A percentile compares a stretch with the other conserved stretches of the same genome.
phyloP scores from a whole-genome alignment of 179 eudicot genomes.

The Vitellaria paradoxa region DNA sequence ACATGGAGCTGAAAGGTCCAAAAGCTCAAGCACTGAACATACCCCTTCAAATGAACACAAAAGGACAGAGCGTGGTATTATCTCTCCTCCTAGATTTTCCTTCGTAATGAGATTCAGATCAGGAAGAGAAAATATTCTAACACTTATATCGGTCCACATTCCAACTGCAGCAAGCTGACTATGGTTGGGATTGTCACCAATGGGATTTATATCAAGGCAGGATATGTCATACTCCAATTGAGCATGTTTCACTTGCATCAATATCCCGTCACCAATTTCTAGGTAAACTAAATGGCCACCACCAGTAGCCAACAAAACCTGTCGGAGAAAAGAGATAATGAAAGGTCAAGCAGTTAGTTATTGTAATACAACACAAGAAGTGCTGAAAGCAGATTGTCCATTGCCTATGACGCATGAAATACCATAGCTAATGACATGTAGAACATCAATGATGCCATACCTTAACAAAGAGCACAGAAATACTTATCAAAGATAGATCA shows the following conservation, averaged over 20 bases:
- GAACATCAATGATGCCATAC: not conserved
- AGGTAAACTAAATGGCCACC: constrained; percentile 94
- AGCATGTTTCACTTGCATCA: constrained; percentile 71
- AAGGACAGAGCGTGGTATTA: constrained; percentile 97
- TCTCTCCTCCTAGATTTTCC: constrained; percentile 95
- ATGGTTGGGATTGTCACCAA: constrained; percentile 67
- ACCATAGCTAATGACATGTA: not conserved
- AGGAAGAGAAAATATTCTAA: constrained; percentile 82
- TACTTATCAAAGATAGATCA: too few species aligned
- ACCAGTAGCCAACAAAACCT: constrained; percentile 94
- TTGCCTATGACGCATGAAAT: too few species aligned
- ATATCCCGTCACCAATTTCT: constrained; percentile 85
- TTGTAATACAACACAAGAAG: not conserved
- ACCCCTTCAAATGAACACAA: constrained; percentile 98
- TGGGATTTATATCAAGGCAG: constrained; percentile 94
- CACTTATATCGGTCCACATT: constrained; percentile 99
- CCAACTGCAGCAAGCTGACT: constrained; percentile 99
- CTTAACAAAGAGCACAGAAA: not conserved
- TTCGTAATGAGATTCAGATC: constrained; percentile 80
- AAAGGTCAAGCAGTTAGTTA: not conserved
- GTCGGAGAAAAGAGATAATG: constrained; percentile 21
- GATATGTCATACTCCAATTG: constrained; percentile 89
- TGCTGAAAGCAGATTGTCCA: too few species aligned
- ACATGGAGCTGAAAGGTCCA: not conserved
- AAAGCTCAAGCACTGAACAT: constrained; percentile 21